phyloP scores from a whole-genome alignment of 2,329 filamentous ascomycete genomes.

The Fusarium pseudocircinatum region DNA sequence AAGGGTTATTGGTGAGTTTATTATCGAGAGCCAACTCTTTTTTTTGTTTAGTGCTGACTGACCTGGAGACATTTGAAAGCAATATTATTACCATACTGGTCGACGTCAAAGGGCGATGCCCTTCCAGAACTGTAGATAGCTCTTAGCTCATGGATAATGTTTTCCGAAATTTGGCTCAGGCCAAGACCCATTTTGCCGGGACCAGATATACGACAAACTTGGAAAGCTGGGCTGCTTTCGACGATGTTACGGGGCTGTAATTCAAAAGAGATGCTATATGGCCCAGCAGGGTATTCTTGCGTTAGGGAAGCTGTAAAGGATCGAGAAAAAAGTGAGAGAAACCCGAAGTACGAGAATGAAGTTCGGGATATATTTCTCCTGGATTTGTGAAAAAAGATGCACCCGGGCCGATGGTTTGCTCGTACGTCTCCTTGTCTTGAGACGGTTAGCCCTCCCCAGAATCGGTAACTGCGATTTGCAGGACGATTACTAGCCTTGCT shows the following conservation, averaged over 20 bases:
- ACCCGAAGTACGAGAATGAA: fast-evolving
- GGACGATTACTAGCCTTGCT: fast-evolving
- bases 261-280: fast-evolving
- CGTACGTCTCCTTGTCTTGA: neutral
- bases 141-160: fast-evolving
- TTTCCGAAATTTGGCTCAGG: too few species aligned
- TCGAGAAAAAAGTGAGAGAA: fast-evolving
- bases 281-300: fast-evolving
- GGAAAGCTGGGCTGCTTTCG: neutral
- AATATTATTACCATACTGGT: fast-evolving
- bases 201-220: too few species aligned
- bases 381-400: fast-evolving
- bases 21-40: too few species aligned
- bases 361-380: fast-evolving
- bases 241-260: fast-evolving
- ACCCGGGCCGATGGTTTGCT: neutral
- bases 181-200: too few species aligned
- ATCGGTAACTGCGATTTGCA: fast-evolving
- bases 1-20: too few species aligned
- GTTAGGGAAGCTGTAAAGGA: fast-evolving
- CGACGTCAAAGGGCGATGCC: neutral
- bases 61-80: too few species aligned
- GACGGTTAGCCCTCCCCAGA: fast-evolving
- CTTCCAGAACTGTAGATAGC: fast-evolving
- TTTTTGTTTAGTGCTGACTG: too few species aligned